Conservation (phyloP, 371 early-diverging fungal species). For the Batkoa obscura region DNA sequence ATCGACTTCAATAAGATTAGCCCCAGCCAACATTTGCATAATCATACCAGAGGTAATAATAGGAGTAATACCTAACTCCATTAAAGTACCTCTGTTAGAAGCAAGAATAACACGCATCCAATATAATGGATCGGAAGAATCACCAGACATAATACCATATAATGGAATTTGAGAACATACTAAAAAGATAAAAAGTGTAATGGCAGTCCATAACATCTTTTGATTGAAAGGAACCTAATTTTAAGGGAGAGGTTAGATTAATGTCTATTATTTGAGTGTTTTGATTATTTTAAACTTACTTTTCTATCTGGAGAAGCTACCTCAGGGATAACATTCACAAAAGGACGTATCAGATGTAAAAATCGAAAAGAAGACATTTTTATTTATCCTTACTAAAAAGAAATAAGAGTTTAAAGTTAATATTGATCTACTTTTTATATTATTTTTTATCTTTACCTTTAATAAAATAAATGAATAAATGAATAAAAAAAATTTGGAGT, state of each 20-base stretch:
- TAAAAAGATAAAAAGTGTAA: constrained; percentile 95
- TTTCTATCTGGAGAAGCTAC: constrained; percentile 91
- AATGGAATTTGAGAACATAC: constrained; percentile 99
- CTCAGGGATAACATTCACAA: constrained; percentile 96
- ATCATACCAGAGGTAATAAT: constrained; percentile 99
- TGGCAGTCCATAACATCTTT: constrained; percentile 97
- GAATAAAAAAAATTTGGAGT: too few species aligned
- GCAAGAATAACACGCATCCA: constrained; percentile 99
- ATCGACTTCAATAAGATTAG: constrained; percentile 95
- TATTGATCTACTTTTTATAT: too few species aligned
- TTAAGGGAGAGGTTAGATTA: background rate
- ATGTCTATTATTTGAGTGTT: background rate
- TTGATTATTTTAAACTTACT: constrained; percentile 24
- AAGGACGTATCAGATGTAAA: constrained; percentile 93
- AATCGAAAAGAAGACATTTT: constrained; percentile 87
- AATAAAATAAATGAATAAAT: too few species aligned
- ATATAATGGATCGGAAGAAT: constrained; percentile 95
- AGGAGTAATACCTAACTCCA: constrained; percentile 99
- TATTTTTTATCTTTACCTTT: too few species aligned
- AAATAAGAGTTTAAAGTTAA: too few species aligned
- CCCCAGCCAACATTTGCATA: constrained; percentile 95
- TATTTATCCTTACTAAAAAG: too few species aligned
- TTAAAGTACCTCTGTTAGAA: constrained; percentile 98
- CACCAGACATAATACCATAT: constrained; percentile 98
- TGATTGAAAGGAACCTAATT: constrained; percentile 85